Base-by-base conservation (phyloP, 495 filamentous ascomycete species). In the Aspergillus indologenus region DNA sequence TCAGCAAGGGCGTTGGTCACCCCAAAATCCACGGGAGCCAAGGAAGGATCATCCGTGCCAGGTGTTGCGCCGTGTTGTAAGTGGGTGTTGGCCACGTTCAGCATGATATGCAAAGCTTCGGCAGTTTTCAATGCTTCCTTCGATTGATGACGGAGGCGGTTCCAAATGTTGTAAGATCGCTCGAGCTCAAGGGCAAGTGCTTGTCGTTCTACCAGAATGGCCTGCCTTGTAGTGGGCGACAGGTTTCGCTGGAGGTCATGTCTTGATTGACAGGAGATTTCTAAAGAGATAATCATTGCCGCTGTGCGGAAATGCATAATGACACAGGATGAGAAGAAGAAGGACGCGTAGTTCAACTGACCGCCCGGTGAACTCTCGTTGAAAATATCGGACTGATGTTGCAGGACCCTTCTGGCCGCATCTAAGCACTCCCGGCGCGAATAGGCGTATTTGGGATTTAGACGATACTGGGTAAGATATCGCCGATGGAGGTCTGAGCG, bases 401-500 rank as follows among this genome's bases (percentile, higher is more conserved):
- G 76, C 9, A 96, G 75, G 43, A 90, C 83, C 58, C 83, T 79
- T 73, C 92, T 77, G 1, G 86, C 88, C 1, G 91, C 85, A 58
- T 91, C 87, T 42, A 96, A 83, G 57, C 90, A 92, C 21, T 83
- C 86, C 54, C 83, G 81, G 4, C 90, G 82, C 11, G 88, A 92
- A 66, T 90, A 86, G 15, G 83, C 81, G 60, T 89, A 92, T 14
- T 85, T 75, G 3, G 83, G 78, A 68, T 91, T 87, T 58, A 84
- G 75, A 31, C 86, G 78, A 19, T 88, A 84, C 47, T 84, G 77
- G 9, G 80, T 77, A 57, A 93, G 79, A 69, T 91, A 93, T 57
- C 89, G 89, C 22, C 90, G 82, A 67, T 96, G 91, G 40, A 96
- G 81, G 40, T 91, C 84, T 52, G 86, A 89, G 56, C 90, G 78